phyloP scores from a whole-genome alignment of 2,329 filamentous ascomycete genomes.

The Clathrospora elynae region DNA sequence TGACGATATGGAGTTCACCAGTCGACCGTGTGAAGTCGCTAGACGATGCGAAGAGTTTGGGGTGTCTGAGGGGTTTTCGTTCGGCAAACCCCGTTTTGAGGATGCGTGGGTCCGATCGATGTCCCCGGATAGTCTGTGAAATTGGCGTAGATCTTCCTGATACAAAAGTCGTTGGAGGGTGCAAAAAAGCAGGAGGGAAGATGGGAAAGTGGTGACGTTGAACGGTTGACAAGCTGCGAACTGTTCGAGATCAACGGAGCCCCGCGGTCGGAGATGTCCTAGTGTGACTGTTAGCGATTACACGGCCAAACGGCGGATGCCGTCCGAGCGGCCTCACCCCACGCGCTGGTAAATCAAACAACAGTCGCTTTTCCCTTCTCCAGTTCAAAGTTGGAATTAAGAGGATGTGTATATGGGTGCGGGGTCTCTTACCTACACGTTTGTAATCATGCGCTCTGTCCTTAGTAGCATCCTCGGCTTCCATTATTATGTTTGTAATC shows the following conservation, averaged over 20 bases:
- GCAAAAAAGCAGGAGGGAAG: conserved; percentile 8
- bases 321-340: conserved; percentile 11
- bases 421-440: no score
- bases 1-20: conserved; percentile 15
- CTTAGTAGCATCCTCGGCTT: conserved; percentile 8
- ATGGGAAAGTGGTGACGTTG: conserved; percentile 28
- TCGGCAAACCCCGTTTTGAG: conserved; percentile 19
- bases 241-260: conserved; percentile 14
- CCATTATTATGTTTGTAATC: conserved; percentile 13
- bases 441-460: no score
- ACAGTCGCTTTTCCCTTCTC: no score
- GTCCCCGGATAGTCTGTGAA: background rate
- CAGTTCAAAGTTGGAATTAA: background rate
- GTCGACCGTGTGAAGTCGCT: conserved; percentile 17
- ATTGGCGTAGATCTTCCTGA: background rate
- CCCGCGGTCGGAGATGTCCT: conserved; percentile 24
- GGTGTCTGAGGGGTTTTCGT: conserved; percentile 22
- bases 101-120: conserved; percentile 15
- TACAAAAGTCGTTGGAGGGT: conserved; percentile 3
- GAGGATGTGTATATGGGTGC: no score
- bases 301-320: conserved; percentile 12
- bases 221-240: conserved; percentile 11
- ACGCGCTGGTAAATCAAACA: conserved; percentile 6
- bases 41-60: conserved; percentile 18
- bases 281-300: conserved; percentile 21